phyloP scores from a whole-genome alignment of 2,329 filamentous ascomycete species.

The Phialophora tarda region DNA sequence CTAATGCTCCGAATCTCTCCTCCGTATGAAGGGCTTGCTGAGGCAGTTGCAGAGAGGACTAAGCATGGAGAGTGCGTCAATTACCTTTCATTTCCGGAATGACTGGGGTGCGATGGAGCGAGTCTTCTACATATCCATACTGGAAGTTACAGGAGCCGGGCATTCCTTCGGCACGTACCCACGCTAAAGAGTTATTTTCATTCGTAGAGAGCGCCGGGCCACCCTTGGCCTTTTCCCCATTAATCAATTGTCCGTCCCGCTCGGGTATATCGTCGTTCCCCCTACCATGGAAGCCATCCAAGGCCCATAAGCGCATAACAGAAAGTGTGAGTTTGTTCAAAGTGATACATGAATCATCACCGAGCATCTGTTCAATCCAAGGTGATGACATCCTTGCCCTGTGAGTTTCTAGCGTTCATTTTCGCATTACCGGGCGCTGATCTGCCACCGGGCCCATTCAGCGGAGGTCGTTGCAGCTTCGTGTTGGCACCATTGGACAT shows the following conservation, averaged over 20 bases:
- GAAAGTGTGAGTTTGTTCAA: slow-evolving; percentile 9
- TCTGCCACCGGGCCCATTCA: slow-evolving; percentile 6
- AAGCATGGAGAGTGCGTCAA: neutral
- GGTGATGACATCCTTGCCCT: slow-evolving; percentile 30
- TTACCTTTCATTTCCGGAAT: neutral
- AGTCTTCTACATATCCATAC: neutral
- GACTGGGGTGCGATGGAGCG: neutral
- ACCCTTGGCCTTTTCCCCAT: slow-evolving; percentile 8
- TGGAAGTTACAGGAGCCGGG: neutral
- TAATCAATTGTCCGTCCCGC: slow-evolving; percentile 10
- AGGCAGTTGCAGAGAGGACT: neutral
- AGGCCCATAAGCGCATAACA: slow-evolving; percentile 3
- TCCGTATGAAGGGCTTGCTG: neutral
- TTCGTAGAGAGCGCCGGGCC: slow-evolving; percentile 6
- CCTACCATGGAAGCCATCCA: neutral
- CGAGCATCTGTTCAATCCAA: slow-evolving; percentile 22
- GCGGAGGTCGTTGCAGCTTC: slow-evolving; percentile 7
- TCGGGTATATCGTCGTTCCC: slow-evolving; percentile 18
- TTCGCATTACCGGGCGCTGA: slow-evolving; percentile 14
- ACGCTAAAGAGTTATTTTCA: slow-evolving; percentile 4
- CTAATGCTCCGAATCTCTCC: too few relatives aligned
- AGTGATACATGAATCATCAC: slow-evolving; percentile 14
- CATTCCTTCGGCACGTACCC: slow-evolving; percentile 7
- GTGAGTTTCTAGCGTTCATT: slow-evolving; percentile 13
- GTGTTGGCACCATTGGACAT: slow-evolving; percentile 14